Conservation (phyloP, 371 early-diverging fungal species). For the Mucor plumbeus region DNA sequence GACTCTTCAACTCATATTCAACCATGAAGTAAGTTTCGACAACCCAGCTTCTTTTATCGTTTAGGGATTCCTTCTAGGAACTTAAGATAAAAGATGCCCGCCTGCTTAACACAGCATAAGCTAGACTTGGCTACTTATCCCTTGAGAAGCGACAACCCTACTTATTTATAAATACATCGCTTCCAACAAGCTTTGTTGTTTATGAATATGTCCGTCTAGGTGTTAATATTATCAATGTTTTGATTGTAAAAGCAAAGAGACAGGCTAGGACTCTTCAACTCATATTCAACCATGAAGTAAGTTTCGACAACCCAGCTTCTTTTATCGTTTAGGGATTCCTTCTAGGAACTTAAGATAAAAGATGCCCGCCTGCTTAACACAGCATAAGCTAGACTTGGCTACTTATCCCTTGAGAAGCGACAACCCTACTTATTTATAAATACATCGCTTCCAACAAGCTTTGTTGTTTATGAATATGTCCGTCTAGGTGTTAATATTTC, state of each 20-base stretch:
- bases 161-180: constrained; percentile 20
- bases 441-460: constrained; percentile 21
- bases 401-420: constrained; percentile 22
- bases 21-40: constrained; percentile 19
- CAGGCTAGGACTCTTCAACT: constrained; percentile 20
- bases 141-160: constrained; percentile 22
- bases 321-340: constrained; percentile 24
- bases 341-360: constrained; percentile 21
- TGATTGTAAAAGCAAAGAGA: no score
- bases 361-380: constrained; percentile 24
- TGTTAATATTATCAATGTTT: constrained; percentile 12
- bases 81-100: constrained; percentile 24
- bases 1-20: constrained; percentile 18
- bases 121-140: constrained; percentile 22
- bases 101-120: constrained; percentile 24
- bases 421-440: constrained; percentile 20
- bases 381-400: constrained; percentile 24
- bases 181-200: constrained; percentile 23
- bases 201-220: constrained; percentile 21
- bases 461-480: constrained; percentile 22
- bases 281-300: constrained; percentile 18
- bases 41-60: constrained; percentile 21
- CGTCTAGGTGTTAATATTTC: constrained; percentile 23
- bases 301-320: constrained; percentile 20
- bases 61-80: constrained; percentile 20